These are phyloP conservation scores for Amanita pallidorosea DNA, from an alignment of 768 basidiomycete species.

Conservation along the genomic window DNA sequence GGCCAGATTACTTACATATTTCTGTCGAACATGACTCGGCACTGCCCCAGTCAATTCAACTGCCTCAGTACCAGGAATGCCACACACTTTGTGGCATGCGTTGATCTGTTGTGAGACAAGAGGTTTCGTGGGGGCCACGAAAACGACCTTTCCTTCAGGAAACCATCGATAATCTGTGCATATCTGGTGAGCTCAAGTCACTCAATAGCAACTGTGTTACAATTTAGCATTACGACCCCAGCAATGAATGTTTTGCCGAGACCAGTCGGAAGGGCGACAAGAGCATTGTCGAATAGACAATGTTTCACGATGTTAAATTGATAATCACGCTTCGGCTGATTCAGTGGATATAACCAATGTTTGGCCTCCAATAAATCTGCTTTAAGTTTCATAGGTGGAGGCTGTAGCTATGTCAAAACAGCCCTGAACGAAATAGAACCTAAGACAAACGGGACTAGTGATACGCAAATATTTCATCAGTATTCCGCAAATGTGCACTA, in stretches of 20 bases:
- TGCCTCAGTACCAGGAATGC: conserved; percentile 82
- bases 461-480: neutral
- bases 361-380: conserved; percentile 70
- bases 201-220: conserved; percentile 15
- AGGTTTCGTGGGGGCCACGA: conserved; percentile 94
- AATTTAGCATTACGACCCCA: conserved; percentile 93
- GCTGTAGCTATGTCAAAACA: conserved; percentile 25
- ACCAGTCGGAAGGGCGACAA: conserved; percentile 92
- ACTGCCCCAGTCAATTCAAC: conserved; percentile 81
- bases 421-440: neutral
- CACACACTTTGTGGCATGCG: conserved; percentile 88
- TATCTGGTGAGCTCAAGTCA: conserved; percentile 1
- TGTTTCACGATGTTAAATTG: conserved; percentile 87
- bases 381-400: conserved; percentile 65
- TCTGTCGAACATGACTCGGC: conserved; percentile 36
- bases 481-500: neutral
- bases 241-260: conserved; percentile 98
- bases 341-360: conserved; percentile 89
- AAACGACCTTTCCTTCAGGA: conserved; percentile 84
- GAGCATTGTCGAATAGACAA: conserved; percentile 84
- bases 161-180: conserved; percentile 81
- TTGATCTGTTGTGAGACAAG: conserved; percentile 92
- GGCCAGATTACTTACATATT: conserved; percentile 37
- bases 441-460: conserved; percentile 4
- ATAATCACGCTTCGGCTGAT: conserved; percentile 81